Conservation (phyloP, 2,329 filamentous ascomycete species). For the Bisporella sp. region DNA sequence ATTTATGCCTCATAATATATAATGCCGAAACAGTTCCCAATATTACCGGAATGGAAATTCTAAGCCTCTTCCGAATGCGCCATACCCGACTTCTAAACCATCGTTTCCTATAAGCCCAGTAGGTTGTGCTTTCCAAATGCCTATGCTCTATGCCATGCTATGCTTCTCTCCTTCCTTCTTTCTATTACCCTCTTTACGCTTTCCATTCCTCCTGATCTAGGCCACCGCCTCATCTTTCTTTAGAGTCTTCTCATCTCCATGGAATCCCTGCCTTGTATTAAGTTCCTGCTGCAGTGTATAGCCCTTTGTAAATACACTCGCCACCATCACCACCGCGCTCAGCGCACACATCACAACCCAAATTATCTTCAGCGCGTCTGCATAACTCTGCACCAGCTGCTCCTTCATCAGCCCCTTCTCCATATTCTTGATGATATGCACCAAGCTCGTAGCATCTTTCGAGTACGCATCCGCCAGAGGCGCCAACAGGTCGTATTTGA, state of each 20-base stretch:
- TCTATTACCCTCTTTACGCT: too few relatives aligned
- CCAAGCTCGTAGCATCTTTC: slow-evolving; percentile 24
- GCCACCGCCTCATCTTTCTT: not conserved
- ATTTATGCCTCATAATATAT: too few relatives aligned
- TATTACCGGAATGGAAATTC: too few relatives aligned
- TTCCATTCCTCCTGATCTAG: too few relatives aligned
- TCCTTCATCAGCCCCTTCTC: slow-evolving; percentile 29
- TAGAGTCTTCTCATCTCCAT: slow-evolving; percentile 12
- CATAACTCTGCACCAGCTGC: slow-evolving; percentile 44
- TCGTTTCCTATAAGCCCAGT: too few relatives aligned
- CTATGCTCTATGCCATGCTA: too few relatives aligned
- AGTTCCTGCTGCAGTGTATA: slow-evolving; percentile 40
- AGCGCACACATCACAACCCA: slow-evolving; percentile 50
- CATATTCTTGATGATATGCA: slow-evolving; percentile 22
- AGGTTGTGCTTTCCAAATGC: too few relatives aligned
- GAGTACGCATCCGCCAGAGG: slow-evolving; percentile 18
- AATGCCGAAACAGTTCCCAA: too few relatives aligned
- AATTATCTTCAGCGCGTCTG: slow-evolving; percentile 45
- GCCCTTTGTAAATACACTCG: slow-evolving; percentile 42
- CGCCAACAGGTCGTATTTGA: slow-evolving; percentile 15
- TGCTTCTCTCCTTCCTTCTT: too few relatives aligned
- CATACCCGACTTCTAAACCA: too few relatives aligned
- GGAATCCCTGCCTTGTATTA: slow-evolving; percentile 41
- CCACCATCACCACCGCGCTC: slow-evolving; percentile 38
- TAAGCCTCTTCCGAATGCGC: too few relatives aligned